These are phyloP conservation scores for Trametes meyenii DNA, from an alignment of 768 basidiomycete species.

Conservation along the genomic window DNA sequence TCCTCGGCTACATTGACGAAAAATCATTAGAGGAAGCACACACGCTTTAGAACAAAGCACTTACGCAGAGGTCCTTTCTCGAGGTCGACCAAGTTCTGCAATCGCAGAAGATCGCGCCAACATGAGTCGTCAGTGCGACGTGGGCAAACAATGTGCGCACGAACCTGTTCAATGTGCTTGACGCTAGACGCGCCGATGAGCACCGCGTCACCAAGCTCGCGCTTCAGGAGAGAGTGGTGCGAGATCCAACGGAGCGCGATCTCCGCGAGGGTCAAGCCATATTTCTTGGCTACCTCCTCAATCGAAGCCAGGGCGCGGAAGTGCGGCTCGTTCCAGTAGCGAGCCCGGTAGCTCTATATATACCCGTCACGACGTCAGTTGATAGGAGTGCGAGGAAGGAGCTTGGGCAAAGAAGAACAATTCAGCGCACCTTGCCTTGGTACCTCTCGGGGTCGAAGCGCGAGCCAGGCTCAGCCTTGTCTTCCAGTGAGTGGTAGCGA, in stretches of 20 bases:
- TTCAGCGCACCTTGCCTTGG: slow-evolving; percentile 50
- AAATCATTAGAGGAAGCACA: not conserved
- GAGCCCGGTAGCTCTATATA: slow-evolving; percentile 27
- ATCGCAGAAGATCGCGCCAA: not conserved
- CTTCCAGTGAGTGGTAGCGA: slow-evolving; percentile 37
- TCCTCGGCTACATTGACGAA: slow-evolving; percentile 43
- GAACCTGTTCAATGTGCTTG: slow-evolving; percentile 56
- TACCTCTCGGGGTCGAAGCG: slow-evolving; percentile 53
- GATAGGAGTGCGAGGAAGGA: not conserved
- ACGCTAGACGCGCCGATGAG: slow-evolving; percentile 66
- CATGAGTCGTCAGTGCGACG: not conserved
- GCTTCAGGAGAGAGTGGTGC: slow-evolving; percentile 51
- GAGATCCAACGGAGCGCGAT: slow-evolving; percentile 49
- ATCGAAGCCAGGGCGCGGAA: slow-evolving; percentile 53
- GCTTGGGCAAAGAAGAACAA: not conserved
- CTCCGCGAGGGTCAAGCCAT: slow-evolving; percentile 44
- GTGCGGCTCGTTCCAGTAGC: slow-evolving; percentile 56
- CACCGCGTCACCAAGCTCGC: slow-evolving; percentile 52
- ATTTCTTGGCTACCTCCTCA: slow-evolving; percentile 42
- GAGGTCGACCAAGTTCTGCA: slow-evolving; percentile 51
- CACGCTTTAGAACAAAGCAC: not conserved
- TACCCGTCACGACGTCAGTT: not conserved
- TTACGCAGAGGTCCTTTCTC: slow-evolving; percentile 50
- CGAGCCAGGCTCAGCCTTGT: slow-evolving; percentile 50
- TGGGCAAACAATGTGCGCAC: not conserved